Base-by-base conservation (phyloP, 306 rosid genomes). In the Dalbergia cochinchinensis region DNA sequence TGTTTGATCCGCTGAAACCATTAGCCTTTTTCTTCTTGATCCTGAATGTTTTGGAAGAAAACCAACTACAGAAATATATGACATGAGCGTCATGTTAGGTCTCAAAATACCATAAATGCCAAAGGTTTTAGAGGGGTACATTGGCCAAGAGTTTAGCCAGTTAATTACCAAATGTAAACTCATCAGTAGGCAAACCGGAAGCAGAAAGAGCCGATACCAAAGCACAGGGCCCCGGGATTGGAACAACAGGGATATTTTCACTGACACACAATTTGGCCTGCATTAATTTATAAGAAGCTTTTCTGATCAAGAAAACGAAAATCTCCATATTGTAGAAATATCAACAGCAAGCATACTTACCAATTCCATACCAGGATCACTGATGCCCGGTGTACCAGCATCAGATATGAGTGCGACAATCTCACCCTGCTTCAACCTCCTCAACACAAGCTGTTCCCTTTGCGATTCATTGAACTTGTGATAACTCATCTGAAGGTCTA, bases 161-260 rank as follows among this genome's bases (percentile, higher is more conserved):
- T 42, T 70, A 57, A 78, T 83, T 87, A 95, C 99, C 98, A 85
- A 93, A 95, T 39, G 91, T 85, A 77, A 93, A 93, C 83, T 90
- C 97, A 72, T 91, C 88, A 3, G 97, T 93, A 39, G 88, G 82
- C 73, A 95, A 81, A 65, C 94, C 99, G 1, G 99, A 93, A 58
- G 97, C 97, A 74, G 98, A 91, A 76, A 90, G 94, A 50, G 99
- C 98, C 11, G 99, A 89, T 50, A 91, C 90, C 51, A 95, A 87
- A 82, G 99, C 99, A 18, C 92, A 93, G 1, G 96, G 97, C 64
- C 99, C 99, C 13, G 98, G 99, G 13, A 95, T 85, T 42, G 98
- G 99, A 77, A 95, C 83, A 72, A 95, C 93, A 1, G 73, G 92
- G 65, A 95, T 92, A 65, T 93, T 90, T 82, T 90, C 93, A 68